Base-by-base conservation (phyloP, 192 early-diverging fungal genomes). In the Coemansia sp. region DNA sequence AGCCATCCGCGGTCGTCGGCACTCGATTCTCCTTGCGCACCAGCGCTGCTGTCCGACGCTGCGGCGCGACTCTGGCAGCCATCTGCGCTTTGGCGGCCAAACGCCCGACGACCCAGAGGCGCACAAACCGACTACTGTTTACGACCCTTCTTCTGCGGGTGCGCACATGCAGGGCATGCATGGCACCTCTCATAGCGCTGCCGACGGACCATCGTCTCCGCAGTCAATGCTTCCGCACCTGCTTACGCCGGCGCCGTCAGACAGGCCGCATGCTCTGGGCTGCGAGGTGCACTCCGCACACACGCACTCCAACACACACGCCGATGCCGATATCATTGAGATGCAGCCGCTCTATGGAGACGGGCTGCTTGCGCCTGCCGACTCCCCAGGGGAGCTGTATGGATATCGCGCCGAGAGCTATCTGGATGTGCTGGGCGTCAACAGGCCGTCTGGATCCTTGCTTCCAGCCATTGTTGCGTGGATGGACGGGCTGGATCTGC, bases 401-500 rank as follows among this genome's bases (percentile, higher is more conserved):
- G 21, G 51, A 6, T 22, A 54, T 8, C 51, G 51, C 37, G 15
- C n/a, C 36, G 37, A 59, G 16, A 8, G 15, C n/a, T 15, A 59
- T 19, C 52, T 70, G 60, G 59, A 63, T 4, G 3, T 73, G 41
- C 41, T 82, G 57, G 79, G 79, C 8, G 67, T 76, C 22, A 82
- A 82, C 63, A 67, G 66, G 1, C 43, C 71, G n/a, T 68, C 73
- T 16, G 68, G 74, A 37, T 48, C 71, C 0, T 6, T 74, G 1
- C 45, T 82, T 4, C 71, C 79, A 0, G 19, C 49, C 11, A 9
- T 72, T 0, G 74, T 82, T 6, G 70, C 79, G 12, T 82, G 79
- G 79, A 82, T 82, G 79, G 79, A 82, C 19, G 79, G 79, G 1
- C 41, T 82, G 43, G 79, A 82, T 41, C 62, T 82, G 21, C 70